Evolutionary conservation across 2,329 filamentous ascomycete genomes (phyloP).

Genomic region (Ampelomyces quisqualis): DNA sequence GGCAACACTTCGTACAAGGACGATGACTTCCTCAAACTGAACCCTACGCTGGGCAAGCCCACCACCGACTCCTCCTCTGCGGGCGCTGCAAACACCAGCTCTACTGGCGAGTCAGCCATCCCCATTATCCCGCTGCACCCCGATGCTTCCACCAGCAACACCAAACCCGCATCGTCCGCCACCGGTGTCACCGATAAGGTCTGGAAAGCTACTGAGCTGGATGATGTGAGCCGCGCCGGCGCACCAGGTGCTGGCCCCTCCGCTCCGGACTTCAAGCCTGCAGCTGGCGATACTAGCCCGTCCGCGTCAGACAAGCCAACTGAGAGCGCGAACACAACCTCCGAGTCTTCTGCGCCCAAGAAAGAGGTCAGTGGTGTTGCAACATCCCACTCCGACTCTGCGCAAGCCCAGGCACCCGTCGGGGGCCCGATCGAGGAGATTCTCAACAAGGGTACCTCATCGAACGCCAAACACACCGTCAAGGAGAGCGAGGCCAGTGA

Average conservation of each 20-base stretch:
- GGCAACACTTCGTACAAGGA: conserved; percentile 1
- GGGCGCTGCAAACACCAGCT: conserved; percentile 14
- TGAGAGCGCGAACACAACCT: no score
- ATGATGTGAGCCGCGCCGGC: conserved; percentile 25
- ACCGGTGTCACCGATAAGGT: conserved; percentile 37
- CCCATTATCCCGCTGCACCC: conserved; percentile 23
- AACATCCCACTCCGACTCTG: background rate
- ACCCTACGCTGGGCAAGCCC: conserved; percentile 9
- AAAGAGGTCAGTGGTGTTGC: conserved; percentile 4
- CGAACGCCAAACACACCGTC: conserved; percentile 19
- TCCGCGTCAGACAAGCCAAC: no score
- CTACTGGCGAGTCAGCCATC: conserved; percentile 17
- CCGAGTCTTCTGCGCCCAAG: conserved; percentile 18
- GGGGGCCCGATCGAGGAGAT: conserved; percentile 1
- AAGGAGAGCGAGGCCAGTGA: conserved; percentile 43
- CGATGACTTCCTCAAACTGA: conserved; percentile 19
- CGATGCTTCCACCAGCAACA: conserved; percentile 19
- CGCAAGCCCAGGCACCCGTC: background rate
- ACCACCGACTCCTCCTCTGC: conserved; percentile 6
- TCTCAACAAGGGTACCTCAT: background rate
- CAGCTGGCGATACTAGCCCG: conserved; percentile 6
- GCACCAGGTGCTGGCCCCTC: conserved; percentile 22
- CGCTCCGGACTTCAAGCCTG: conserved; percentile 15
- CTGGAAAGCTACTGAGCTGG: conserved; percentile 33
- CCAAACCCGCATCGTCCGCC: conserved; percentile 19